phyloP scores from a whole-genome alignment of 768 basidiomycete genomes.

The Mycena venus region DNA sequence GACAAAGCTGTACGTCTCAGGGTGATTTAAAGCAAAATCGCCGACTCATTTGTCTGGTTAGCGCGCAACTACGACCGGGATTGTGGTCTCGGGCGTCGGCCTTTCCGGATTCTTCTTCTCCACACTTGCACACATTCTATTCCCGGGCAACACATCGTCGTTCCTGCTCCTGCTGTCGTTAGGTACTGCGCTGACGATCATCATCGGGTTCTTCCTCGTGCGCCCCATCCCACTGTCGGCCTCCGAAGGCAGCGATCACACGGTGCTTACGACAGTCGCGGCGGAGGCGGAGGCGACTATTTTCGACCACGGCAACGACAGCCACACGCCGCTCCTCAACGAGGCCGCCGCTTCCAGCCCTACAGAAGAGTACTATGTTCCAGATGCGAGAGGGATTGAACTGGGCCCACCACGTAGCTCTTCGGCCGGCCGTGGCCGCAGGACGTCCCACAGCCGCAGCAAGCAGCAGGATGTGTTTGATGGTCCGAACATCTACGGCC shows the following conservation, averaged over 20 bases:
- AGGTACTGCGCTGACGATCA: constrained; percentile 85
- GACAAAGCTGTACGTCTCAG: constrained; percentile 67
- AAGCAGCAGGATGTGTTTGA: constrained; percentile 57
- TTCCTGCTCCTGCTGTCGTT: constrained; percentile 82
- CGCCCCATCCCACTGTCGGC: constrained; percentile 74
- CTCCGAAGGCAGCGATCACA: constrained; percentile 43
- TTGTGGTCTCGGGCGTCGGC: constrained; percentile 90
- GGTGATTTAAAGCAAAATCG: constrained; percentile 14
- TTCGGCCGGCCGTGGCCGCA: background rate
- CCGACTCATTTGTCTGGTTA: constrained; percentile 41
- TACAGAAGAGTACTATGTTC: constrained; percentile 37
- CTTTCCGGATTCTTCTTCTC: constrained; percentile 94
- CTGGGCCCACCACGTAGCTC: constrained; percentile 35
- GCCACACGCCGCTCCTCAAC: constrained; percentile 37
- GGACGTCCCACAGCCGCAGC: constrained; percentile 32
- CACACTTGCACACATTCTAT: constrained; percentile 76
- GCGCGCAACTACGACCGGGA: constrained; percentile 82
- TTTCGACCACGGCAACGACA: constrained; percentile 36
- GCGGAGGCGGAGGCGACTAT: constrained; percentile 32
- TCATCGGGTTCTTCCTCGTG: constrained; percentile 80
- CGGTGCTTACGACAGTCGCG: constrained; percentile 31
- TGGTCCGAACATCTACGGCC: constrained; percentile 57
- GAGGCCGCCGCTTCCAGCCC: constrained; percentile 20
- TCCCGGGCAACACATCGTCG: constrained; percentile 82
- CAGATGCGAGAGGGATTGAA: constrained; percentile 32